Conservation (phyloP, 345 rosid species). For the Bruguiera gymnorhiza region DNA sequence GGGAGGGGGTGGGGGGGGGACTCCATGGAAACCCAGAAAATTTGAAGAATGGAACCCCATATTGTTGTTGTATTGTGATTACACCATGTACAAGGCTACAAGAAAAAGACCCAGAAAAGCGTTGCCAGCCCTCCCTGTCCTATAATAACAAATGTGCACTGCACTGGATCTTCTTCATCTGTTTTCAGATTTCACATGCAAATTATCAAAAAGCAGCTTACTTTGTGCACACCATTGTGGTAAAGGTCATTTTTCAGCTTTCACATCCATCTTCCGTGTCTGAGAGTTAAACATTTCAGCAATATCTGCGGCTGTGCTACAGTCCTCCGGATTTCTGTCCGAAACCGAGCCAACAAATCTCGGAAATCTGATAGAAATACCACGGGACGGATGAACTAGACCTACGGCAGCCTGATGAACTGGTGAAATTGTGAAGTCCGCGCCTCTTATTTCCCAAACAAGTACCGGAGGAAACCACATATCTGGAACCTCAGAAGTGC, state of each 20-base stretch:
- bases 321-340: conserved; percentile 68
- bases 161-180: no score
- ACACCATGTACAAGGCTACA: no score
- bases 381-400: conserved; percentile 71
- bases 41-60: no score
- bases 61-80: no score
- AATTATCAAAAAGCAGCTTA: background rate
- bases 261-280: conserved; percentile 64
- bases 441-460: conserved; percentile 85
- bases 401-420: conserved; percentile 80
- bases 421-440: conserved; percentile 82
- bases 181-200: background rate
- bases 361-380: conserved; percentile 82
- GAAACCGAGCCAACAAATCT: conserved; percentile 45
- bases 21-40: no score
- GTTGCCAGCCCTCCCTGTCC: no score
- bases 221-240: background rate
- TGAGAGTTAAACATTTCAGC: conserved; percentile 76
- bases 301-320: conserved; percentile 63
- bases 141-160: no score
- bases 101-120: no score
- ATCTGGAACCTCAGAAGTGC: conserved; percentile 70
- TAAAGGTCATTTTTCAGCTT: conserved; percentile 4
- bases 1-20: no score
- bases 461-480: conserved; percentile 73